Base-by-base conservation (phyloP, 1,284 basidiomycete genomes). In the Ustilago sp. region DNA sequence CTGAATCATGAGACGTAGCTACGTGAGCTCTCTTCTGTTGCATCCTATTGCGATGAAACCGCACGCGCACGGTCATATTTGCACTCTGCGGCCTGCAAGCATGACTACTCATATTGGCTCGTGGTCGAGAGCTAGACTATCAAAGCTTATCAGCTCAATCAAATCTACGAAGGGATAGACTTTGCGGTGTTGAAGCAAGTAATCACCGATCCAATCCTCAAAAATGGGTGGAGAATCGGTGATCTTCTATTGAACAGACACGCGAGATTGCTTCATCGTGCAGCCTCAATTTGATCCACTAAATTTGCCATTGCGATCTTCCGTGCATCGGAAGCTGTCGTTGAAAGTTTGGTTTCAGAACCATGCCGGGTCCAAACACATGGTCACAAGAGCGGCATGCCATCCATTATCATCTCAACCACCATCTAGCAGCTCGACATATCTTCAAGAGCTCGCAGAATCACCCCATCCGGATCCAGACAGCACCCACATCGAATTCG, bases 1-100 rank as follows among this genome's bases (percentile, higher is more conserved):
- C 28, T 38, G 52, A 38, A 36, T 54, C 52, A 58, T 58, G 31
- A 48, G 32, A 13, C 52, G 5, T 19, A 13, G n/a, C 52, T 54
- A 54, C 17, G 52, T 35, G 52, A 54, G 52, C 31, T 34, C 31
- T 51, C 34, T 54, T 23, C 34, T 54, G 23, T 31, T 31, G 28
- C 51, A 50, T 17, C 51, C 28, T 36, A 6, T 35, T 54, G 52
- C 34, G 1, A 54, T 8, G 2, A 36, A 23, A 38, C 8, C 11
- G 17, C 11, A 8, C 50, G 52, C 52, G 35, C 52, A 38, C 36
- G 35, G 52, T 54, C 52, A 54, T 19, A 23, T 19, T 12, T 2
- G 12, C 34, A 43, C 28, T 19, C n/a, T 23, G 31, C 12, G 13
- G 11, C 41, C 31, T 43, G 56, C 23, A 48, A n/a, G 57, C 48